Evolutionary conservation across 1,139 yeast genomes (phyloP), one percentile per base, ranked within the genome.

Genomic region (Wickerhamiella pararugosa): DNA sequence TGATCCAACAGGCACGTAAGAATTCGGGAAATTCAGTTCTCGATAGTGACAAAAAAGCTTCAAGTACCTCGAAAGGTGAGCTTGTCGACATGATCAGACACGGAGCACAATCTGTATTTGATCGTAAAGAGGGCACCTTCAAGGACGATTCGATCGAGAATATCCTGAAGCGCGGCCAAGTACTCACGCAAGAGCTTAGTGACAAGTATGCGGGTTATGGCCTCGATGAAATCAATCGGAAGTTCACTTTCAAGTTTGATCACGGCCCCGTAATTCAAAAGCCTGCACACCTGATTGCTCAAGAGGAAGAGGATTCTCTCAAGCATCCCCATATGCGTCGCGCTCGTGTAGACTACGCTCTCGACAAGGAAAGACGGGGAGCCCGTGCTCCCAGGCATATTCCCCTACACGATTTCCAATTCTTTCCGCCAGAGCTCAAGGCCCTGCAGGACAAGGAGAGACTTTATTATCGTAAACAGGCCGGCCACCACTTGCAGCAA

Each of bases 71-170:
- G 7, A 83, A 84, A 55, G 95, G 84, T 53, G 97, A 90, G 54
- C 70, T 90, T 52, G 69, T 90, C 21, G 81, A 80, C 37, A 90
- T 90, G 97, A 90, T 90, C 60, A 96, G 90, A 58, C 95, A 83
- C 58, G 98, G 98, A 50, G 98, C 97, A 1, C 79, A 82, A 52
- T 76, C 78, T 45, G 92, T 90, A 5, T 80, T 90, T 57, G 63
- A 69, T 25, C 60, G 66, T 29, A 62, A 47, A 29, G 29, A 47
- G 6, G 51, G 60, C 26, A 61, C 60, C 9, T 44, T 51, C 2
- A 66, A 73, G 31, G 82, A 79, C 44, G 75, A 75, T 47, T 94
- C 86, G 57, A 78, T 90, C 49, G 98, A 87, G 42, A 75, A 70
- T 0, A 78, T 90, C 50, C 68, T 90, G 53, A 66, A 71, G 41